Conservation (phyloP, 495 filamentous ascomycete species). For the Aspergillus cavernicola region DNA sequence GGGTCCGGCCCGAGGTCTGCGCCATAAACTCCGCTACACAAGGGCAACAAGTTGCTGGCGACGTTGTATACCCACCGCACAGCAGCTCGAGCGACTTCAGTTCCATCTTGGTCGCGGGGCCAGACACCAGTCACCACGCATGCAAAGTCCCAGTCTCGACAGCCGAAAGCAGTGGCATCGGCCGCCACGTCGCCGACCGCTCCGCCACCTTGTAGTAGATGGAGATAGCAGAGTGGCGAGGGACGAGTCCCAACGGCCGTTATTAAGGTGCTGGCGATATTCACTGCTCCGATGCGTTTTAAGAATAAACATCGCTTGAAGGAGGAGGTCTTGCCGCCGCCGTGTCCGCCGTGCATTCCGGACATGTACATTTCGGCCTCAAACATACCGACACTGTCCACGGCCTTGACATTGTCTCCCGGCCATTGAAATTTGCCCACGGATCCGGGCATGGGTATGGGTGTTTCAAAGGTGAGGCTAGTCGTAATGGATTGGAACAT, state of each 20-base stretch:
- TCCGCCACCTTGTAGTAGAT: constrained; percentile 60
- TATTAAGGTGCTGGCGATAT: constrained; percentile 38
- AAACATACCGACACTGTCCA: constrained; percentile 53
- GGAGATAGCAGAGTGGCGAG: constrained; percentile 56
- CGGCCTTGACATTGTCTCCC: constrained; percentile 29
- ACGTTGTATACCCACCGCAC: constrained; percentile 57
- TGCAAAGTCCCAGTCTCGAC: constrained; percentile 61
- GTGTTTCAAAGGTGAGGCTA: neutral
- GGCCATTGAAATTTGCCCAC: constrained; percentile 27
- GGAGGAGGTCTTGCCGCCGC: constrained; percentile 54
- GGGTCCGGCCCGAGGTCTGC: constrained; percentile 64
- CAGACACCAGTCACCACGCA: constrained; percentile 64
- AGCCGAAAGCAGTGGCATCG: constrained; percentile 57
- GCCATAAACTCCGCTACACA: constrained; percentile 52
- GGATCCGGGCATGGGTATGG: constrained; percentile 18
- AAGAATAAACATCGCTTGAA: constrained; percentile 66
- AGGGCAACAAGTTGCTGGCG: constrained; percentile 43
- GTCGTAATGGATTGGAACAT: constrained; percentile 41
- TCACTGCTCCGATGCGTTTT: constrained; percentile 42
- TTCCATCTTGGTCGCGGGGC: constrained; percentile 52
- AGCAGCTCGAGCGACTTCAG: constrained; percentile 37
- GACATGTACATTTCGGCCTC: constrained; percentile 61
- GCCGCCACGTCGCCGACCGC: constrained; percentile 44
- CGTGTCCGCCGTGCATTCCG: constrained; percentile 56
- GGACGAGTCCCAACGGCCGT: constrained; percentile 48